These are phyloP conservation scores for Starmerella cellae DNA, from an alignment of 805 yeast species.

Conservation along the genomic window DNA sequence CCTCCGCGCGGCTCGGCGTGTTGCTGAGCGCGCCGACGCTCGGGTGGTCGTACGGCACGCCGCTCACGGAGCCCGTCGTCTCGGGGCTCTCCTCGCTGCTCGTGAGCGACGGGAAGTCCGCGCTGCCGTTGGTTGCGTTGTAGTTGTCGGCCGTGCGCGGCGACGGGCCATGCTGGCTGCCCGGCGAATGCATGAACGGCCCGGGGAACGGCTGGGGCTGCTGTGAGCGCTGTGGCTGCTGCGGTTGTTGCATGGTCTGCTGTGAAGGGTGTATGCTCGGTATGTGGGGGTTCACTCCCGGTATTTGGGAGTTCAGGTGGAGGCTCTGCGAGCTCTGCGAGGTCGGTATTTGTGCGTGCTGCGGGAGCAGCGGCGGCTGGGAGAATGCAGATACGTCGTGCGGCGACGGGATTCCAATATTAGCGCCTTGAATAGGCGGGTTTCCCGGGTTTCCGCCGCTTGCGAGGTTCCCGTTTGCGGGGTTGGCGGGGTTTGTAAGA, in stretches of 20 bases:
- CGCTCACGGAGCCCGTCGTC: neutral
- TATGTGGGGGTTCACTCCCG: neutral
- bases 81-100: neutral
- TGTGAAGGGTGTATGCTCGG: neutral
- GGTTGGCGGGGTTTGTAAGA: neutral
- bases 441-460: neutral
- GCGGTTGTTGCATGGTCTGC: neutral
- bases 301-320: too few species aligned
- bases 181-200: neutral
- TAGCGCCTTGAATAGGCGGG: neutral
- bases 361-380: neutral
- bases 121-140: neutral
- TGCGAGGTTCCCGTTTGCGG: neutral
- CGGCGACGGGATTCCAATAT: neutral
- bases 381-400: neutral
- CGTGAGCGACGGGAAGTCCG: neutral
- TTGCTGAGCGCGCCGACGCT: neutral
- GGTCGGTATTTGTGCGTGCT: too few species aligned
- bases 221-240: neutral
- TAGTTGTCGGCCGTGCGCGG: neutral
- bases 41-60: neutral
- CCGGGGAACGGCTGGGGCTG: neutral
- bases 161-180: neutral
- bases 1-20: conserved; percentile 29
- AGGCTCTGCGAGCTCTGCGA: too few species aligned